Evolutionary conservation across 1,139 yeast genomes (phyloP).

Genomic region (Torulaspora globosa): DNA sequence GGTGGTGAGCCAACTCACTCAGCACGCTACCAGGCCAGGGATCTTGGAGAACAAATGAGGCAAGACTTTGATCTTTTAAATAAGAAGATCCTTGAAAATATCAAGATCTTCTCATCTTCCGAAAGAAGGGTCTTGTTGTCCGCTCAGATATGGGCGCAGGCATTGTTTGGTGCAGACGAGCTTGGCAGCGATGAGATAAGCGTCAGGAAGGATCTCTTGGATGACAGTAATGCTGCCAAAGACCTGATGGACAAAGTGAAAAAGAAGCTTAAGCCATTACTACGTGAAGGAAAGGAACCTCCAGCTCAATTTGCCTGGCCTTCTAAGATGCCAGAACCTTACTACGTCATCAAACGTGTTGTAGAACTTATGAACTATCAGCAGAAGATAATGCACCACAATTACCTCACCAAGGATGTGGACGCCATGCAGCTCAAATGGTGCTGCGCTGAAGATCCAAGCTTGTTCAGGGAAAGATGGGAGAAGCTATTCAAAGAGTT

Average conservation of each 20-base stretch:
- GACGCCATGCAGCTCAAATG: conserved; percentile 69
- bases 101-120: conserved; percentile 83
- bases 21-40: conserved; percentile 89
- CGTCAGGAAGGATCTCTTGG: conserved; percentile 85
- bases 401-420: conserved; percentile 66
- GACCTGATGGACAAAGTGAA: conserved; percentile 97
- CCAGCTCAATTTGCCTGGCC: conserved; percentile 99
- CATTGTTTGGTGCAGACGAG: conserved; percentile 69
- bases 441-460: conserved; percentile 97
- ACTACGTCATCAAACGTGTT: conserved; percentile 85
- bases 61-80: conserved; percentile 86
- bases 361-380: conserved; percentile 96
- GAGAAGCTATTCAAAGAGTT: conserved; percentile 93
- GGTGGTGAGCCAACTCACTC: conserved; percentile 99
- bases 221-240: conserved; percentile 97
- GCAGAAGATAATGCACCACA: conserved; percentile 75
- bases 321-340: conserved; percentile 95
- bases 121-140: conserved; percentile 93
- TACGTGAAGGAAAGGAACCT: conserved; percentile 94
- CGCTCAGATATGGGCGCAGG: conserved; percentile 81
- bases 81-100: conserved; percentile 71
- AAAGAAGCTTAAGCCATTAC: conserved; percentile 87
- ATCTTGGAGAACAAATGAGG: conserved; percentile 91
- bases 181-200: conserved; percentile 76
- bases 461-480: conserved; percentile 91